Conservation (phyloP, 2,329 filamentous ascomycete genomes). For the Colletotrichum lentis region DNA sequence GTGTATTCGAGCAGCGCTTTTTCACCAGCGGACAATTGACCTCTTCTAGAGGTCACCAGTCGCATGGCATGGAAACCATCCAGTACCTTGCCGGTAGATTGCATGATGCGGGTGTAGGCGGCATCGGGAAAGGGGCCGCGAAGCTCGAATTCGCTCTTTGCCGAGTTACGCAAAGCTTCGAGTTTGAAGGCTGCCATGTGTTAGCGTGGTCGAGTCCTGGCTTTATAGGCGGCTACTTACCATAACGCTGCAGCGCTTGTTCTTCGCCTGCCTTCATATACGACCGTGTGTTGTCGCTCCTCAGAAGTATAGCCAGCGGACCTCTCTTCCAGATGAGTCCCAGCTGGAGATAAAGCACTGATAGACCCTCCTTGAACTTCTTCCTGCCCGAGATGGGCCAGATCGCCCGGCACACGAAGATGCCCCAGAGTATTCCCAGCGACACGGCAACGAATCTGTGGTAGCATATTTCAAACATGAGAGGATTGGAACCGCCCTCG, state of each 20-base stretch:
- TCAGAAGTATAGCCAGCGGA: slow-evolving; percentile 77
- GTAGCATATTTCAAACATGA: slow-evolving; percentile 86
- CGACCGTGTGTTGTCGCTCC: slow-evolving; percentile 64
- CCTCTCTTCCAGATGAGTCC: slow-evolving; percentile 96
- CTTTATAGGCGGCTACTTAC: slow-evolving; percentile 42
- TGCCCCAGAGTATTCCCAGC: slow-evolving; percentile 88
- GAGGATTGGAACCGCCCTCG: slow-evolving; percentile 82
- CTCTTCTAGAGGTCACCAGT: slow-evolving; percentile 83
- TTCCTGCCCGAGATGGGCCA: slow-evolving; percentile 92
- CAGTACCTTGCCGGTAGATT: slow-evolving; percentile 82
- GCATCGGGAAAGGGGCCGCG: slow-evolving; percentile 83
- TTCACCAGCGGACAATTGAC: slow-evolving; percentile 79
- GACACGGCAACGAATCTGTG: slow-evolving; percentile 90
- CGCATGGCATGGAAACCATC: slow-evolving; percentile 98
- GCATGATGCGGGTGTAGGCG: slow-evolving; percentile 77
- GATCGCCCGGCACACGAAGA: slow-evolving; percentile 86
- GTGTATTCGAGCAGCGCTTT: slow-evolving; percentile 82
- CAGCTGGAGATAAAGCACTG: slow-evolving; percentile 93
- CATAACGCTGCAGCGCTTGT: slow-evolving; percentile 82
- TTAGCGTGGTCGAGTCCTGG: background rate
- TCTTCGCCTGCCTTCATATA: slow-evolving; percentile 93
- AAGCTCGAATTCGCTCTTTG: slow-evolving; percentile 87
- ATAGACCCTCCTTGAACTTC: slow-evolving; percentile 89
- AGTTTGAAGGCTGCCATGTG: slow-evolving; percentile 65
- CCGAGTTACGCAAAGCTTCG: slow-evolving; percentile 75